Evolutionary conservation across 805 yeast species (phyloP).

Genomic region (Myxozyma nipponensis): DNA sequence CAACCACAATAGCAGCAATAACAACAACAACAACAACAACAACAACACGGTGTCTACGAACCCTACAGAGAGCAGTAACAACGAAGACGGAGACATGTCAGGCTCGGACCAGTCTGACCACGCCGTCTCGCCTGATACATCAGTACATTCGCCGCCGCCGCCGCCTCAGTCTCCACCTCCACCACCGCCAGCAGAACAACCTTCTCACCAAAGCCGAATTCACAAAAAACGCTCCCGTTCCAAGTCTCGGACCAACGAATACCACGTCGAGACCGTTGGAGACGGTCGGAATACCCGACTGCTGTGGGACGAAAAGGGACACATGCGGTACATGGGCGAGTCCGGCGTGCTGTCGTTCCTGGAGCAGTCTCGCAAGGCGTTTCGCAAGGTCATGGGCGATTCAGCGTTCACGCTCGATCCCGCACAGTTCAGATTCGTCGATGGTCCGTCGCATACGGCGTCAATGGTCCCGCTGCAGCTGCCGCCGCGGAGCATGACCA

Average conservation of each 20-base stretch:
- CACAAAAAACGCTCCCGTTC: conserved; percentile 4
- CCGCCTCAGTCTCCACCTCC: background rate
- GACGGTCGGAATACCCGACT: conserved; percentile 34
- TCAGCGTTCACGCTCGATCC: conserved; percentile 42
- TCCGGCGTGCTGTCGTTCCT: conserved; percentile 43
- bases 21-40: background rate
- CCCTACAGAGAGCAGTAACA: background rate
- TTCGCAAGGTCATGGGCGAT: conserved; percentile 36
- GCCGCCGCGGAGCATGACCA: conserved; percentile 36
- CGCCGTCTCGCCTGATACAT: conserved; percentile 16
- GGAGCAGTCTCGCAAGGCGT: conserved; percentile 42
- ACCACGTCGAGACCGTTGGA: conserved; percentile 26
- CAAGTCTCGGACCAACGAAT: conserved; percentile 19
- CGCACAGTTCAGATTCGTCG: conserved; percentile 39
- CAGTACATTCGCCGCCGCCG: conserved; percentile 12
- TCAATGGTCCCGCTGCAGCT: conserved; percentile 32
- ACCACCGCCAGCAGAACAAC: background rate
- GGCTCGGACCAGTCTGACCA: conserved; percentile 7
- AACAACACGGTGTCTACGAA: background rate
- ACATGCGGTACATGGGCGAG: conserved; percentile 43
- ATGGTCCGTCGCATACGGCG: conserved; percentile 36
- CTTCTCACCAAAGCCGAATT: background rate
- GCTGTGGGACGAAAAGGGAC: conserved; percentile 41
- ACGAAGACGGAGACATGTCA: background rate
- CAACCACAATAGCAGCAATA: background rate